Conservation (phyloP, 108 stramenopile species). For the Conticribra weissflogii region DNA sequence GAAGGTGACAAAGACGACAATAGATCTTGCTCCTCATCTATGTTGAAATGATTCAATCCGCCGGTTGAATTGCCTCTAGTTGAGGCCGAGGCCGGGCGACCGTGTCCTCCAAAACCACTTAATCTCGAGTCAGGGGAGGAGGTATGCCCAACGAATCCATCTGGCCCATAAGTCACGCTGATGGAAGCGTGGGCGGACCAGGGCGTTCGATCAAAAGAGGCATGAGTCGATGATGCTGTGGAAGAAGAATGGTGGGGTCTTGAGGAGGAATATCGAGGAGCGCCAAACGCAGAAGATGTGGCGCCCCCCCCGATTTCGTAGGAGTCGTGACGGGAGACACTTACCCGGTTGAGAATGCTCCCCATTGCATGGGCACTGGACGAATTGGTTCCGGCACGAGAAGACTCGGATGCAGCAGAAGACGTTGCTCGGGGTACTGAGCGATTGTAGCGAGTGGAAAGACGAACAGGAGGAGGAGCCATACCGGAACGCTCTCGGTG, state of each 20-base stretch:
- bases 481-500: background rate
- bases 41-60: background rate
- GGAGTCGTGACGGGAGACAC: constrained; percentile 7
- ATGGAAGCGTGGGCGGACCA: constrained; percentile 14
- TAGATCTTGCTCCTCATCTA: constrained; percentile 20
- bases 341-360: constrained; percentile 3
- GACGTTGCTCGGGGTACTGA: background rate
- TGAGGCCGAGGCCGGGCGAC: background rate
- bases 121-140: constrained; percentile 1
- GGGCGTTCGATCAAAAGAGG: background rate
- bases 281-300: too few relatives aligned
- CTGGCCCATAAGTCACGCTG: constrained; percentile 5
- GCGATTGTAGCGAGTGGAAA: background rate
- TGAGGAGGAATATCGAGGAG: background rate
- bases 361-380: background rate
- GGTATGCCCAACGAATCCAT: constrained; percentile 3
- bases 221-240: background rate
- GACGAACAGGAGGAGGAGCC: constrained; percentile 1
- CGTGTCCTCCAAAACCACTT: background rate
- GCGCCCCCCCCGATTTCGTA: background rate
- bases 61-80: background rate
- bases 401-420: background rate
- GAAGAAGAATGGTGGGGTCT: background rate
- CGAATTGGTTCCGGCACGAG: background rate
- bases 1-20: constrained; percentile 18